Evolutionary conservation across 2,329 filamentous ascomycete species (phyloP).

Genomic region (Aspergillus glaucus): DNA sequence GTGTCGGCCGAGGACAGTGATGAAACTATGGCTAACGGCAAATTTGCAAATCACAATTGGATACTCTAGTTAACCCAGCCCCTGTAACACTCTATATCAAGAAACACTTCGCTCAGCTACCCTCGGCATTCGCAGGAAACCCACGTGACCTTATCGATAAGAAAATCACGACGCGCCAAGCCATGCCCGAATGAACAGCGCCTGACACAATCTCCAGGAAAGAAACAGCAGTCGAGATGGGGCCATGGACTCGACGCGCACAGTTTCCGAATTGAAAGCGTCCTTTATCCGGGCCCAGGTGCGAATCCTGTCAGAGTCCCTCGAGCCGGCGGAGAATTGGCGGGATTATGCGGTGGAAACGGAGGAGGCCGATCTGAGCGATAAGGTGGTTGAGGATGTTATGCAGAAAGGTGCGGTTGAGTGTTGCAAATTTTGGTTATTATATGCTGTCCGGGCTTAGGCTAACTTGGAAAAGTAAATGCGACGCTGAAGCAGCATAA

Average conservation of each 20-base stretch:
- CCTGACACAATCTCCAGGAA: not conserved
- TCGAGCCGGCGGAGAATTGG: constrained; percentile 44
- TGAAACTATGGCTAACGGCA: not conserved
- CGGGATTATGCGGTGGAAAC: constrained; percentile 37
- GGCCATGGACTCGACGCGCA: constrained; percentile 35
- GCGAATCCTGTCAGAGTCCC: constrained; percentile 45
- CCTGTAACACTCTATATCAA: not conserved
- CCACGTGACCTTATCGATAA: constrained; percentile 14
- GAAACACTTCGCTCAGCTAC: not conserved
- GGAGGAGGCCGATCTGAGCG: constrained; percentile 40
- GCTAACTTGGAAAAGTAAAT: constrained; percentile 37
- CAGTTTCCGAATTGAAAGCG: constrained; percentile 47
- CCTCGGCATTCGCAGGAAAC: not conserved
- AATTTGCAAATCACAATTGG: not conserved
- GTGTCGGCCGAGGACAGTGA: too few species aligned
- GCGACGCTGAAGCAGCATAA: constrained; percentile 47
- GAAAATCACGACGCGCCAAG: not conserved
- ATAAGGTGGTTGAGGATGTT: constrained; percentile 46
- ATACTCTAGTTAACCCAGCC: not conserved
- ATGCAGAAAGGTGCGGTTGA: constrained; percentile 42
- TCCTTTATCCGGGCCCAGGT: constrained; percentile 47
- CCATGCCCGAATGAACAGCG: not conserved
- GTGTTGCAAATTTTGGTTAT: not conserved
- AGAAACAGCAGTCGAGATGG: constrained; percentile 9
- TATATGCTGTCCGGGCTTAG: not conserved